Evolutionary conservation across 2,329 filamentous ascomycete genomes (phyloP), one percentile per base, ranked within the genome.

Genomic region (Aspergillus cejpii): DNA sequence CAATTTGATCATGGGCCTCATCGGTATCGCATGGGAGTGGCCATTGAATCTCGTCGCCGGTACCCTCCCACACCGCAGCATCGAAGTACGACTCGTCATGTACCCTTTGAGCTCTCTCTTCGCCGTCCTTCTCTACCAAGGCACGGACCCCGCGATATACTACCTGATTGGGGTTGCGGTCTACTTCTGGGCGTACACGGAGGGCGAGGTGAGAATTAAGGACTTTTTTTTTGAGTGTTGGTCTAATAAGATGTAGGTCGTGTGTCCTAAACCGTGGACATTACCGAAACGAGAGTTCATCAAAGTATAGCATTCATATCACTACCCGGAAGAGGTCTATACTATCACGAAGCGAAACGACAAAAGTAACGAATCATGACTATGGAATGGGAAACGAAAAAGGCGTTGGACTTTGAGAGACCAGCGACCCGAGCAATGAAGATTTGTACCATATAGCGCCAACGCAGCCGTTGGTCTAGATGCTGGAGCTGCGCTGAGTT

Each of bases 141-240:
- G 82, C 47, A 95, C 90, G 21, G 94, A 98, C 64, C 77, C 91
- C 2, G 92, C 87, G 3, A 71, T 97, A 41, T 98, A 97, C 71
- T 96, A 97, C 65, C 65, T 94, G 20, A 79, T 96, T 50, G 91
- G 84, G 15, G 83, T 94, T 71, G 75, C 73, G 6, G 83, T 92
- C 11, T 98, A 97, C 68, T 95, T 97, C 60, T 96, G 90, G 90
- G 92, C 87, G 1, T 97, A 94, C 61, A 92, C 85, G 60, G 91
- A 98, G 69, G 92, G 92, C 69, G 92, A 98, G 83, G 90, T 95
- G 70, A 34, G 31, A 3, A 15, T 19, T 4, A 11, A 19, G 11
- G 2, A 26, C 11, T 3, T 3, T 19, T 38, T 24, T 5, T 4
- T 2, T 11, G 4, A n/a, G 6, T 26, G 11, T 15, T 29, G 7